phyloP scores from a whole-genome alignment of 495 filamentous ascomycete species.

The Podospora anserina region DNA sequence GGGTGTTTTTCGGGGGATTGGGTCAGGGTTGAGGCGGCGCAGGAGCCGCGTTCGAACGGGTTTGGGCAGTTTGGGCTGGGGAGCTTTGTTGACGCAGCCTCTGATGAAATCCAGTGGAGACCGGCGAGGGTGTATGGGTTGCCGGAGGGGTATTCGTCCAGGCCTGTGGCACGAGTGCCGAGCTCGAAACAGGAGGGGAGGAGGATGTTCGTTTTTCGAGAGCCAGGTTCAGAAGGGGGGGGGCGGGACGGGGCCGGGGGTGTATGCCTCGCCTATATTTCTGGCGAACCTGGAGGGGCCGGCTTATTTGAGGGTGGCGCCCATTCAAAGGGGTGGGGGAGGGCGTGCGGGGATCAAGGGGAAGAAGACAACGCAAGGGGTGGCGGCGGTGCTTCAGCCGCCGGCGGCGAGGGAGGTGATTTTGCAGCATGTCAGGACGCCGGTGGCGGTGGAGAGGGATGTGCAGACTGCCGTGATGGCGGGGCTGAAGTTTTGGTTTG shows the following conservation, averaged over 20 bases:
- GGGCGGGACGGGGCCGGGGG: conserved; percentile 53
- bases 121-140: conserved; percentile 84
- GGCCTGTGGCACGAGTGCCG: conserved; percentile 51
- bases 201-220: conserved; percentile 54
- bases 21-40: conserved; percentile 76
- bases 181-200: conserved; percentile 50
- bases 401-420: conserved; percentile 89
- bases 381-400: conserved; percentile 54
- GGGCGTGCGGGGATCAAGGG: conserved; percentile 35
- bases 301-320: conserved; percentile 68
- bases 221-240: conserved; percentile 49
- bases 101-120: conserved; percentile 57
- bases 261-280: conserved; percentile 79
- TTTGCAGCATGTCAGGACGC: conserved; percentile 84
- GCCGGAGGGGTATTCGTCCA: conserved; percentile 62
- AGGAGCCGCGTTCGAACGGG: conserved; percentile 61
- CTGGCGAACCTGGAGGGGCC: conserved; percentile 77
- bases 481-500: conserved; percentile 82
- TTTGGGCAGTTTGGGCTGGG: conserved; percentile 55
- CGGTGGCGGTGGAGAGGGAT: conserved; percentile 75
- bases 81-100: conserved; percentile 47
- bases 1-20: conserved; percentile 97
- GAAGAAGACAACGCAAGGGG: conserved; percentile 42
- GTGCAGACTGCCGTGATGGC: conserved; percentile 80
- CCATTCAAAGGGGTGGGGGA: conserved; percentile 48